phyloP scores from a whole-genome alignment of 2,329 filamentous ascomycete species.

The Bipolaris victoriae region DNA sequence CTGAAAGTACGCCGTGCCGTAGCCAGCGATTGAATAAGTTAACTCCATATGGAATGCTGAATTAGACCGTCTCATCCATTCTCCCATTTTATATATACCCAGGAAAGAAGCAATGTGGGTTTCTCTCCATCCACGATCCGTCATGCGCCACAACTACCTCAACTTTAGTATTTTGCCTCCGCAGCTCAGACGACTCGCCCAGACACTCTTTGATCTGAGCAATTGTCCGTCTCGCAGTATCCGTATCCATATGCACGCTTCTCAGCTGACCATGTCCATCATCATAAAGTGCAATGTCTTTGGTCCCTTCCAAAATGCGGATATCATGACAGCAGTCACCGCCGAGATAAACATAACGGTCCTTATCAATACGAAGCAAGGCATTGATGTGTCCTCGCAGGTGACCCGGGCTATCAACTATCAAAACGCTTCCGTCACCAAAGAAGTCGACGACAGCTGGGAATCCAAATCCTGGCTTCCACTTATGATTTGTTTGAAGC shows the following conservation, averaged over 20 bases:
- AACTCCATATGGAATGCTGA: too few relatives aligned
- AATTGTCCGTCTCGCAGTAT: background rate
- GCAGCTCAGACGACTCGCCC: too few relatives aligned
- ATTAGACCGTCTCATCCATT: too few relatives aligned
- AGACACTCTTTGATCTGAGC: too few relatives aligned
- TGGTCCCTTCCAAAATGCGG: slow-evolving; percentile 59
- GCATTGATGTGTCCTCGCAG: slow-evolving; percentile 60
- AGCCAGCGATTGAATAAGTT: too few relatives aligned
- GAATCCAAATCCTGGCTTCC: background rate
- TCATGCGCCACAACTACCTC: too few relatives aligned
- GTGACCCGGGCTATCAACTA: slow-evolving; percentile 60
- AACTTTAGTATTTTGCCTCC: too few relatives aligned
- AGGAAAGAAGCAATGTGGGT: too few relatives aligned
- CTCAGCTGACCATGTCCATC: slow-evolving; percentile 53
- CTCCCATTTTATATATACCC: too few relatives aligned
- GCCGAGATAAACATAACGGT: slow-evolving; percentile 57
- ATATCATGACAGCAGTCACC: slow-evolving; percentile 63
- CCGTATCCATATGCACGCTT: slow-evolving; percentile 58
- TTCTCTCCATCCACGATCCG: too few relatives aligned
- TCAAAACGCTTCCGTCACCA: slow-evolving; percentile 54
- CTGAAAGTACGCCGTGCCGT: too few relatives aligned
- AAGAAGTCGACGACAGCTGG: slow-evolving; percentile 49
- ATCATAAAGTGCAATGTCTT: slow-evolving; percentile 58
- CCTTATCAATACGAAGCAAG: slow-evolving; percentile 49
- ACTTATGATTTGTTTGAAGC: background rate